phyloP scores from a whole-genome alignment of 495 filamentous ascomycete genomes.

The Aspergillus avenaceus region DNA sequence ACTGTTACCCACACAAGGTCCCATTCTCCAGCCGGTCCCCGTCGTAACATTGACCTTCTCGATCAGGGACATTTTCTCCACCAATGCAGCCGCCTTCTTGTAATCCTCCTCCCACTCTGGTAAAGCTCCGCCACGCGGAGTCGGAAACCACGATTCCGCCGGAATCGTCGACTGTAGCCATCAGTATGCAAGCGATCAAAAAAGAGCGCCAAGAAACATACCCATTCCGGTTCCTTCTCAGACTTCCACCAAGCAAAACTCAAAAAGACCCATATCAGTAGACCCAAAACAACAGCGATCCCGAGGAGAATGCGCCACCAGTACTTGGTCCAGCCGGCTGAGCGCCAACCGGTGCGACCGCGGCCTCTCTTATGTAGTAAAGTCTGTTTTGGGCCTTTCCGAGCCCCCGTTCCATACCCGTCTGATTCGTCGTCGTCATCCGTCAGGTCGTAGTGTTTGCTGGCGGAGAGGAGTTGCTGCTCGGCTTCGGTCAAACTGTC shows the following conservation, averaged over 20 bases:
- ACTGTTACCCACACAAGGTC: constrained; percentile 87
- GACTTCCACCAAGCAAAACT: constrained; percentile 6
- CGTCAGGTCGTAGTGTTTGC: constrained; percentile 13
- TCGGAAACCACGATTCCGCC: constrained; percentile 79
- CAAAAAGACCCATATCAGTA: constrained; percentile 21
- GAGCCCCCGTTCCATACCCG: constrained; percentile 2
- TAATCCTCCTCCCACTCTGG: constrained; percentile 74
- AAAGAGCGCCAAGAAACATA: constrained; percentile 6
- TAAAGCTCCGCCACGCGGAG: constrained; percentile 75
- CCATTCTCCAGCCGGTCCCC: constrained; percentile 88
- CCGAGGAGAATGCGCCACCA: constrained; percentile 24
- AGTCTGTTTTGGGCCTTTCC: constrained; percentile 3
- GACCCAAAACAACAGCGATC: constrained; percentile 11
- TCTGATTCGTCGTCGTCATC: constrained; percentile 12
- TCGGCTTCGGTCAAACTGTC: constrained; percentile 22
- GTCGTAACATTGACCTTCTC: constrained; percentile 97
- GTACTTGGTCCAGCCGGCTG: constrained; percentile 14
- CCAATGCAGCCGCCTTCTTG: constrained; percentile 72
- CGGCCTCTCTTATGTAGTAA: constrained; percentile 1
- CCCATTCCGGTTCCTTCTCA: constrained; percentile 4
- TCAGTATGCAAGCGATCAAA: neutral
- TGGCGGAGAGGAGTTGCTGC: constrained; percentile 20
- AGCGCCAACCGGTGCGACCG: constrained; percentile 10
- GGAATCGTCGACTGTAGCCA: constrained; percentile 10
- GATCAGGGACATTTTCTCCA: constrained; percentile 74